Conservation (phyloP, 768 basidiomycete genomes). For the Dioszegia hungarica region DNA sequence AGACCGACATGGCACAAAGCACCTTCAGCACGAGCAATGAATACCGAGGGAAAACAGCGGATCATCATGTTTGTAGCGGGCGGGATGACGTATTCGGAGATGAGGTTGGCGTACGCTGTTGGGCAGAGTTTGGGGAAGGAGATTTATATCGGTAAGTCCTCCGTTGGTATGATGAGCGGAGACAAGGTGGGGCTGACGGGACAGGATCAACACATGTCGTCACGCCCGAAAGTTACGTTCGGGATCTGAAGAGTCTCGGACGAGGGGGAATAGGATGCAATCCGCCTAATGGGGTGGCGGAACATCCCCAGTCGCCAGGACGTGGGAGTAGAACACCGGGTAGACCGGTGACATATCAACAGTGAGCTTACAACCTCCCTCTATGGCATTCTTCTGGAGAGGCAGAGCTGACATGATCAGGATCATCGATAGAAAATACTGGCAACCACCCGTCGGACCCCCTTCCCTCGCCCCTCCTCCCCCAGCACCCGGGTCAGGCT, state of each 20-base stretch:
- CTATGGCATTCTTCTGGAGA: no score
- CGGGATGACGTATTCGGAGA: slow-evolving; percentile 93
- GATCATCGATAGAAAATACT: slow-evolving; percentile 47
- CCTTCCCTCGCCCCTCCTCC: slow-evolving; percentile 37
- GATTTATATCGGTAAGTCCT: slow-evolving; percentile 72
- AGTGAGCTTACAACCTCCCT: slow-evolving; percentile 20
- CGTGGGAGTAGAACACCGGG: slow-evolving; percentile 28
- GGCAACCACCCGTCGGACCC: slow-evolving; percentile 48
- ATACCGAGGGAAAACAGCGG: slow-evolving; percentile 60
- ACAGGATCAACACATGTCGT: slow-evolving; percentile 82
- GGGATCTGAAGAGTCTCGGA: slow-evolving; percentile 81
- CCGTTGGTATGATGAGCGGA: not conserved
- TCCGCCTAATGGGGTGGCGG: slow-evolving; percentile 44
- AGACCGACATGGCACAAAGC: slow-evolving; percentile 86
- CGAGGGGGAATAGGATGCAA: slow-evolving; percentile 71
- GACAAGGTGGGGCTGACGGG: not conserved
- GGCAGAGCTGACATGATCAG: slow-evolving; percentile 13
- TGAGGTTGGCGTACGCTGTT: slow-evolving; percentile 78
- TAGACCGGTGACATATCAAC: slow-evolving; percentile 33
- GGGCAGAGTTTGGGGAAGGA: slow-evolving; percentile 74
- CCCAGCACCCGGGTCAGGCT: slow-evolving; percentile 10
- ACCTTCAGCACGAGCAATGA: slow-evolving; percentile 49
- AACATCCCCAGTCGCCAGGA: slow-evolving; percentile 40
- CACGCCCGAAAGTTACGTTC: slow-evolving; percentile 77
- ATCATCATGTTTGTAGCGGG: slow-evolving; percentile 87